A percentile compares a stretch with the other conserved stretches of the same genome.
These are phyloP conservation scores for Chalciporus piperatus DNA, from an alignment of 768 basidiomycete species.

Conservation along the genomic window DNA sequence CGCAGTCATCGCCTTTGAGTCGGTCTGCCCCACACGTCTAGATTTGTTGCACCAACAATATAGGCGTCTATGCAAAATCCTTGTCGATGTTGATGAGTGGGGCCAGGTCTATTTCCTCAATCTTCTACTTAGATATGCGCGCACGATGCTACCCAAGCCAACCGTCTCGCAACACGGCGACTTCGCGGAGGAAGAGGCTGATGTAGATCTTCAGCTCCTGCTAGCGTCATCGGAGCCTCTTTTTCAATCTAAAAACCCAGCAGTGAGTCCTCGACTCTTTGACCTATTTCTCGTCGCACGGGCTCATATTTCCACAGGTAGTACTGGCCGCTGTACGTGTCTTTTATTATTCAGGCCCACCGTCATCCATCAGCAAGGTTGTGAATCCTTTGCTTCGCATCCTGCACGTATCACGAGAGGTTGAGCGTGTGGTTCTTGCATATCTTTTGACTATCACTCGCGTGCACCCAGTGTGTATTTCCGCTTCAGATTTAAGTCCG, in stretches of 20 bases:
- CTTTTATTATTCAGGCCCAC: conserved; percentile 71
- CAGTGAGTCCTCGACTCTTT: conserved; percentile 46
- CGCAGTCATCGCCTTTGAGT: conserved; percentile 80
- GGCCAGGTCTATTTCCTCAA: conserved; percentile 81
- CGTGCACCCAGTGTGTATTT: conserved; percentile 57
- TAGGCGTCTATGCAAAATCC: conserved; percentile 74
- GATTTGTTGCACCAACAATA: conserved; percentile 90
- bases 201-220: conserved; percentile 75
- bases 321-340: conserved; percentile 72
- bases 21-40: conserved; percentile 81
- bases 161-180: conserved; percentile 30
- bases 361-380: conserved; percentile 52
- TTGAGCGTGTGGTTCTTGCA: conserved; percentile 70
- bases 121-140: conserved; percentile 76
- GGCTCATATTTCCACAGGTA: conserved; percentile 47
- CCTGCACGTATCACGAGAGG: conserved; percentile 63
- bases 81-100: conserved; percentile 96
- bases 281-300: background rate
- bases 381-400: conserved; percentile 75
- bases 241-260: conserved; percentile 84
- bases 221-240: conserved; percentile 71
- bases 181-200: conserved; percentile 57
- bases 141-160: conserved; percentile 78
- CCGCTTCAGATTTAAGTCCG: background rate
- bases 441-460: conserved; percentile 67